These are phyloP conservation scores for Aspergillus nomiae DNA, from an alignment of 2,329 filamentous ascomycete genomes.

Conservation along the genomic window DNA sequence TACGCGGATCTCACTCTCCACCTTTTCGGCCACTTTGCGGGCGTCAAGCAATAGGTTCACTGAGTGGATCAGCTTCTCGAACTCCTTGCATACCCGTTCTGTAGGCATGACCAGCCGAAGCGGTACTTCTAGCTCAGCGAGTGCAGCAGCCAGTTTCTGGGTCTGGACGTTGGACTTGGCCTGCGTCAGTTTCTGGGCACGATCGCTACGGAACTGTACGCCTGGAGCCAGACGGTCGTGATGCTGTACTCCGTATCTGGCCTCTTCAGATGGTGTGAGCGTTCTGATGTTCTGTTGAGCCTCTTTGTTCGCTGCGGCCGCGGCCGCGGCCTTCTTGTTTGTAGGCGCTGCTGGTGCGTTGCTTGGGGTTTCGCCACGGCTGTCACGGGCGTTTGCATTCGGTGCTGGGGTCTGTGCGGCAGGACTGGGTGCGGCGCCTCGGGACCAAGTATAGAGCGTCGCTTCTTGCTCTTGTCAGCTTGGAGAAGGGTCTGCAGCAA, in stretches of 20 bases:
- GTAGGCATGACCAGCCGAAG: slow-evolving; percentile 52
- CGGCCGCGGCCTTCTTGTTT: slow-evolving; percentile 43
- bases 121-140: slow-evolving; percentile 51
- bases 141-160: slow-evolving; percentile 49
- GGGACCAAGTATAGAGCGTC: slow-evolving; percentile 67
- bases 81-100: slow-evolving; percentile 52
- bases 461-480: slow-evolving; percentile 87
- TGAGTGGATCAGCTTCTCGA: slow-evolving; percentile 50
- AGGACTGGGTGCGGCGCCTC: slow-evolving; percentile 54
- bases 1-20: slow-evolving; percentile 51
- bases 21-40: slow-evolving; percentile 50
- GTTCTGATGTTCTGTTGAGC: slow-evolving; percentile 63
- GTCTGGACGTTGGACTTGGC: slow-evolving; percentile 55
- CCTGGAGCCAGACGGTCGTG: slow-evolving; percentile 84
- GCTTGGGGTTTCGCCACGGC: slow-evolving; percentile 41
- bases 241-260: slow-evolving; percentile 79
- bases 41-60: slow-evolving; percentile 52
- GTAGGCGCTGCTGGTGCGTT: slow-evolving; percentile 21
- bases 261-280: slow-evolving; percentile 74
- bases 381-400: slow-evolving; percentile 36
- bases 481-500: slow-evolving; percentile 80
- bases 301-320: slow-evolving; percentile 33
- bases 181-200: slow-evolving; percentile 51
- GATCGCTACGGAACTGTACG: slow-evolving; percentile 79
- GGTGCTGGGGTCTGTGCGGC: slow-evolving; percentile 55